Percentiles rank a stretch among this genome's conserved stretches.
These are phyloP conservation scores for Cyberlindnera suaveolens DNA, from an alignment of 805 yeast genomes.

Conservation along the genomic window DNA sequence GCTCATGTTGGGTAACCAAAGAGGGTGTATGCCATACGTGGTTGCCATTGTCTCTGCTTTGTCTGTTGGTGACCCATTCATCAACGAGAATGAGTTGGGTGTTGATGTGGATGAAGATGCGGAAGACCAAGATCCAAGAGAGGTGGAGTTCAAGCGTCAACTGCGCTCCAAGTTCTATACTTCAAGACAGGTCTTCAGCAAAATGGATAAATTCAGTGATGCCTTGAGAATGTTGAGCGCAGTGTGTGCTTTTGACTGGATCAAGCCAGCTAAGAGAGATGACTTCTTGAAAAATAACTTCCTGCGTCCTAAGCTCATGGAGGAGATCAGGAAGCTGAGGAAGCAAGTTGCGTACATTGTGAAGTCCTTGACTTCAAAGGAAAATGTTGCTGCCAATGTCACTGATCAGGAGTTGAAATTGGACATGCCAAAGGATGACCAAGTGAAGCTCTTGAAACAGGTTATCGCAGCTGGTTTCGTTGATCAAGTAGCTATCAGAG, in stretches of 20 bases:
- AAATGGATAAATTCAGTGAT: slow-evolving; percentile 71
- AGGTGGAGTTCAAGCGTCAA: slow-evolving; percentile 30
- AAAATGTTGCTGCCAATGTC: slow-evolving; percentile 46
- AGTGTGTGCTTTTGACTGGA: slow-evolving; percentile 82
- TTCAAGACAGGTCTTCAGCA: slow-evolving; percentile 54
- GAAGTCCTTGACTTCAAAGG: slow-evolving; percentile 54
- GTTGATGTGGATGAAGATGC: slow-evolving; percentile 22
- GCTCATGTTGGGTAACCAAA: slow-evolving; percentile 82
- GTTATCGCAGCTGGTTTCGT: slow-evolving; percentile 89
- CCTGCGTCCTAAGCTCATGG: slow-evolving; percentile 74
- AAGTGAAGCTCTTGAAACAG: slow-evolving; percentile 77
- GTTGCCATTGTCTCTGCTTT: slow-evolving; percentile 87
- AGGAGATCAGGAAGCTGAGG: slow-evolving; percentile 76
- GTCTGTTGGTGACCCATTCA: slow-evolving; percentile 89
- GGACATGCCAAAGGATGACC: slow-evolving; percentile 62
- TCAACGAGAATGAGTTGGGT: slow-evolving; percentile 70
- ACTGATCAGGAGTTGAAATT: slow-evolving; percentile 42
- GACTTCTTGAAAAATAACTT: slow-evolving; percentile 56
- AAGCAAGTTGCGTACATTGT: slow-evolving; percentile 76
- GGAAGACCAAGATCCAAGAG: slow-evolving; percentile 29
- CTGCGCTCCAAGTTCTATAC: slow-evolving; percentile 47
- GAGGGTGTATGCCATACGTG: slow-evolving; percentile 78
- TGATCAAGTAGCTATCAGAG: slow-evolving; percentile 84
- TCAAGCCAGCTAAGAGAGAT: slow-evolving; percentile 39
- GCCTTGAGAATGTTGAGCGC: slow-evolving; percentile 70